Percentiles rank a stretch among this genome's conserved stretches.
Evolutionary conservation across 768 basidiomycete species (phyloP).

Genomic region (Neoboletus brunneissimus): DNA sequence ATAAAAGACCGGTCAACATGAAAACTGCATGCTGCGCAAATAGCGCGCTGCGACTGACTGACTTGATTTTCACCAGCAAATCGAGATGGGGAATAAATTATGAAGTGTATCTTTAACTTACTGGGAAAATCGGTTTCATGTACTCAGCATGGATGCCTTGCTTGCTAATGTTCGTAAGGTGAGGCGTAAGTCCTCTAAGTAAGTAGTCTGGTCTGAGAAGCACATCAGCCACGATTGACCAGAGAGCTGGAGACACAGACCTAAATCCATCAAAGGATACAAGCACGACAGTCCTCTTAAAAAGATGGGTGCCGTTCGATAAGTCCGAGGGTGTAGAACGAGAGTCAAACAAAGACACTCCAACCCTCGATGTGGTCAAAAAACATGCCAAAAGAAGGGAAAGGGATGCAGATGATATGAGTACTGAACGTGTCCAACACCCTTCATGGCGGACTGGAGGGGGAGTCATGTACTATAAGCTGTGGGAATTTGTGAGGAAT

Average conservation of each 20-base stretch:
- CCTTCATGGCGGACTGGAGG: neutral
- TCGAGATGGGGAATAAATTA: neutral
- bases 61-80: neutral
- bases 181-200: conserved; percentile 74
- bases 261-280: conserved; percentile 80
- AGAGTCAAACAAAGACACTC: neutral
- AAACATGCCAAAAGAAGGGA: conserved; percentile 7
- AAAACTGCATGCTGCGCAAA: neutral
- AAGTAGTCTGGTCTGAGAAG: conserved; percentile 68
- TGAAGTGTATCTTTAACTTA: conserved; percentile 34
- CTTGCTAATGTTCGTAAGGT: conserved; percentile 71
- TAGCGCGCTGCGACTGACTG: neutral
- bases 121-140: conserved; percentile 80
- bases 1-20: neutral
- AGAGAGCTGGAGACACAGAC: neutral
- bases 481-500: neutral
- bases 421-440: neutral
- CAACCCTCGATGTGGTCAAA: neutral
- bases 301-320: conserved; percentile 81
- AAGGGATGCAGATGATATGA: conserved; percentile 5
- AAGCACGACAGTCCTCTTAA: conserved; percentile 74
- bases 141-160: conserved; percentile 77
- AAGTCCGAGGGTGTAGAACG: neutral
- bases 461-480: neutral
- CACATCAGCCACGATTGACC: neutral